These are phyloP conservation scores for Paraphaeosphaeria minitans DNA, from an alignment of 2,329 filamentous ascomycete species.

Conservation along the genomic window DNA sequence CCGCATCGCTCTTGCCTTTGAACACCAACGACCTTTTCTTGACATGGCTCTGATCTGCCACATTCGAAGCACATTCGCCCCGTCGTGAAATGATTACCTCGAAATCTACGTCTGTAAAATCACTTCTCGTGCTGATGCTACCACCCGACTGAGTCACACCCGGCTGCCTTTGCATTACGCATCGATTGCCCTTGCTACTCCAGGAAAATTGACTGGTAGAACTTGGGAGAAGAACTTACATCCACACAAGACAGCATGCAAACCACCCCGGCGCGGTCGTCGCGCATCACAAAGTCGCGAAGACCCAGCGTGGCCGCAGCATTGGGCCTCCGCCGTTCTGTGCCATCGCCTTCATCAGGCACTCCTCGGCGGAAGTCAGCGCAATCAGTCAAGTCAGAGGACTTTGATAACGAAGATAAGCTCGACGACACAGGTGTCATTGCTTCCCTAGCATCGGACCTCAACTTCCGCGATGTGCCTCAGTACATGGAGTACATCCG, in stretches of 20 bases:
- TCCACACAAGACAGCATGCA: conserved; percentile 25
- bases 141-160: conserved; percentile 14
- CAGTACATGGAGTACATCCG: conserved; percentile 69
- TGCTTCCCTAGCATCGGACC: conserved; percentile 59
- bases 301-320: conserved; percentile 30
- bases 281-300: conserved; percentile 35
- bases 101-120: not conserved
- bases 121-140: conserved; percentile 2
- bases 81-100: conserved; percentile 22
- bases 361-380: conserved; percentile 44
- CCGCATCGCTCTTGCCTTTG: conserved; percentile 10
- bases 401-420: conserved; percentile 42
- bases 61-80: conserved; percentile 22
- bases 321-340: conserved; percentile 36
- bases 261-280: conserved; percentile 37
- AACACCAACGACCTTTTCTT: conserved; percentile 17
- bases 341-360: conserved; percentile 46
- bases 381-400: conserved; percentile 34
- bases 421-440: conserved; percentile 67
- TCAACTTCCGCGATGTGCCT: conserved; percentile 64
- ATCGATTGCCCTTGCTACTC: not conserved
- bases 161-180: not conserved
- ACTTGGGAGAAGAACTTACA: not conserved
- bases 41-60: conserved; percentile 26
- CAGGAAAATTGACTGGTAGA: not conserved